These are phyloP conservation scores for Primulina tabacum DNA, from an alignment of 257 asterid genomes.

Conservation along the genomic window DNA sequence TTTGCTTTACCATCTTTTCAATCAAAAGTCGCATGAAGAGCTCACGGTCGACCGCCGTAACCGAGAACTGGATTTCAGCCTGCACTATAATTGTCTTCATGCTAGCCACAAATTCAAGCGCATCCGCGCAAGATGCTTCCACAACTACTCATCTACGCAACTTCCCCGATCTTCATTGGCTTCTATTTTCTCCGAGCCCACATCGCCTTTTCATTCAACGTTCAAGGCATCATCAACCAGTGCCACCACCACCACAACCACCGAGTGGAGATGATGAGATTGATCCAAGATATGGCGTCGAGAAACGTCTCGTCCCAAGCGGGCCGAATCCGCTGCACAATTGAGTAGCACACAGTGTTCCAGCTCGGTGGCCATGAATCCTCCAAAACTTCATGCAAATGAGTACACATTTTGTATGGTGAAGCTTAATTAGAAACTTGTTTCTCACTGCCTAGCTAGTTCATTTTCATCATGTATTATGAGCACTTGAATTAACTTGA, in stretches of 20 bases:
- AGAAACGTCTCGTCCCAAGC: conserved; percentile 35
- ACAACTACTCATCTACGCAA: neutral
- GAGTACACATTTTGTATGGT: neutral
- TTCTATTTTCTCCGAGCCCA: conserved; percentile 3
- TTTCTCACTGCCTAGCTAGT: neutral
- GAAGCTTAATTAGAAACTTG: neutral
- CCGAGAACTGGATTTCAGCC: conserved; percentile 9
- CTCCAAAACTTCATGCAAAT: neutral
- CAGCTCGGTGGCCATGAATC: neutral
- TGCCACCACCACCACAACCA: conserved; percentile 16
- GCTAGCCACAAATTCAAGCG: conserved; percentile 17
- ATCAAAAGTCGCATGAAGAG: conserved; percentile 29
- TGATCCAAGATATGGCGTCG: conserved; percentile 28
- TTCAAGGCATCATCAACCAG: conserved; percentile 10
- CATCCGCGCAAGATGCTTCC: neutral
- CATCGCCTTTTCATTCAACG: conserved; percentile 10
- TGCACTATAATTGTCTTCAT: conserved; percentile 7
- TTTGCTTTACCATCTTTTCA: neutral
- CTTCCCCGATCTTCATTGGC: neutral
- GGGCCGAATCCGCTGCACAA: conserved; percentile 48
- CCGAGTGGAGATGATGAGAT: conserved; percentile 16
- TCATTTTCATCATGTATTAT: conserved; percentile 8
- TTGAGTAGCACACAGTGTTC: conserved; percentile 8
- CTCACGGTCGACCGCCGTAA: conserved; percentile 19
- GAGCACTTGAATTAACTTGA: conserved; percentile 1